Evolutionary conservation across 2,329 filamentous ascomycete genomes (phyloP).

Genomic region (Aspergillus ochraceus): DNA sequence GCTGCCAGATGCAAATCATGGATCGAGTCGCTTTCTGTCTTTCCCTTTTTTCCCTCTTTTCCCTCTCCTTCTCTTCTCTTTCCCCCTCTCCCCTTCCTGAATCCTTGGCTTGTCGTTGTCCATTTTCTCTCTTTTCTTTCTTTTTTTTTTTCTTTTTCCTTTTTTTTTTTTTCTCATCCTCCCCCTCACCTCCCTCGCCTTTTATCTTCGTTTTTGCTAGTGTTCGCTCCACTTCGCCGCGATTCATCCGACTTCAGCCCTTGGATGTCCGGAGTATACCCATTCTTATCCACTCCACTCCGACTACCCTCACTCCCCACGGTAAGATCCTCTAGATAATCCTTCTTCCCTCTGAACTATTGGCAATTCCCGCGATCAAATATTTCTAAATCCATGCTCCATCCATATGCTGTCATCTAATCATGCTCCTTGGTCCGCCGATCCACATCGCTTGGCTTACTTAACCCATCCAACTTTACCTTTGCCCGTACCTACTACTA

Average conservation of each 20-base stretch:
- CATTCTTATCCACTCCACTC: not conserved
- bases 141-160: not conserved
- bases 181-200: not conserved
- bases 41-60: constrained; percentile 1
- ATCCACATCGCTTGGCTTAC: constrained; percentile 2
- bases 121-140: not conserved
- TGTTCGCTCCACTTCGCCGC: not conserved
- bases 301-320: not conserved
- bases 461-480: constrained; percentile 4
- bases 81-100: not conserved
- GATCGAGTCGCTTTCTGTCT: constrained; percentile 9
- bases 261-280: not conserved
- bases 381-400: not conserved
- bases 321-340: not conserved
- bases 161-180: not conserved
- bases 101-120: constrained; percentile 2
- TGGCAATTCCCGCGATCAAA: no score
- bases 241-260: not conserved
- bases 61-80: not conserved
- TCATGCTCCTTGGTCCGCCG: not conserved
- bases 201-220: not conserved
- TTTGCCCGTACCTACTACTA: constrained; percentile 7
- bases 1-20: constrained; percentile 13
- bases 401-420: not conserved
- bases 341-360: no score